Conservation (phyloP, 2,329 filamentous ascomycete genomes). For the Chaetomium strumarium region DNA sequence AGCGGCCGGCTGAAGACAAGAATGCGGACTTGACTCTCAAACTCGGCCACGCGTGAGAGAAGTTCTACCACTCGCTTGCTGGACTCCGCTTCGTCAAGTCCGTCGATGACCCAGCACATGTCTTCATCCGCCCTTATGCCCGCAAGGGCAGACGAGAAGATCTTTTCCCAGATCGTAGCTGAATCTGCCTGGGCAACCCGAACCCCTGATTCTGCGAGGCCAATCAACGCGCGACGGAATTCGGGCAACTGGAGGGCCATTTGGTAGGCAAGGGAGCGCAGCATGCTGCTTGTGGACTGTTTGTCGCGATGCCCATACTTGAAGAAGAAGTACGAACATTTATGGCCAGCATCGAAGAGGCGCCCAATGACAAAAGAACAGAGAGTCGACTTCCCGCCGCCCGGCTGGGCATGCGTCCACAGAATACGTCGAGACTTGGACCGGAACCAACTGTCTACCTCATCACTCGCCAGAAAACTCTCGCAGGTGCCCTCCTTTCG, state of each 20-base stretch:
- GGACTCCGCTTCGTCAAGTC: conserved; percentile 3
- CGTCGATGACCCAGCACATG: neutral
- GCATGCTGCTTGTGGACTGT: conserved; percentile 7
- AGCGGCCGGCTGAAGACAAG: conserved; percentile 17
- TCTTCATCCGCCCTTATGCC: conserved; percentile 3
- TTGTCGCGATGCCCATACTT: conserved; percentile 15
- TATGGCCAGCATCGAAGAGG: conserved; percentile 14
- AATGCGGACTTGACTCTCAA: conserved; percentile 10
- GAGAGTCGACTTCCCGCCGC: neutral
- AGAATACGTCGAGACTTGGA: neutral
- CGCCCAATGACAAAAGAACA: conserved; percentile 19
- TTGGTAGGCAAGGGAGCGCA: conserved; percentile 19
- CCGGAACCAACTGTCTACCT: neutral
- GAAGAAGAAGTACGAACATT: conserved; percentile 27
- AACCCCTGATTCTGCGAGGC: conserved; percentile 6
- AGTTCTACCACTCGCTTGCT: conserved; percentile 1
- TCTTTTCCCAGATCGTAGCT: conserved; percentile 13
- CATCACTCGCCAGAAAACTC: conserved; percentile 15
- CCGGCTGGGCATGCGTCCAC: conserved; percentile 1
- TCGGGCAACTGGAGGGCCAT: conserved; percentile 12
- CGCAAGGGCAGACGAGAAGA: conserved; percentile 7
- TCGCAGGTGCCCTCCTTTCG: conserved; percentile 16
- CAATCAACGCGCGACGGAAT: conserved; percentile 5
- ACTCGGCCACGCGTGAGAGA: conserved; percentile 3
- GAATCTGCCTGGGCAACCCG: conserved; percentile 11